Conservation (phyloP, 768 basidiomycete genomes). For the Podaxis sp. region DNA sequence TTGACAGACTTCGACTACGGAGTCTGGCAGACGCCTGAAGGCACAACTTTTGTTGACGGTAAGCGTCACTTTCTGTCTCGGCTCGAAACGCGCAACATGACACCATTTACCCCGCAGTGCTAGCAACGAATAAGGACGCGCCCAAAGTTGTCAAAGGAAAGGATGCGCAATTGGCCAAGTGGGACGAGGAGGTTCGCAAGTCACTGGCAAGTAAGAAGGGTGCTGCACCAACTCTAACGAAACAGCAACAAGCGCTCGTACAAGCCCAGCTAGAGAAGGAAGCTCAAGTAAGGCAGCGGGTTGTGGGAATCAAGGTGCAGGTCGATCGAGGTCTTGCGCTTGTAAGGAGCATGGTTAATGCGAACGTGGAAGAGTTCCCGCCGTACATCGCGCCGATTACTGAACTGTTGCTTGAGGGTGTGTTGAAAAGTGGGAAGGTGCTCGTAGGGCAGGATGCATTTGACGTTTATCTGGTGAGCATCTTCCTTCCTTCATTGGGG, state of each 20-base stretch:
- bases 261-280: constrained; percentile 84
- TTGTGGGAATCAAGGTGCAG: constrained; percentile 46
- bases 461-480: constrained; percentile 72
- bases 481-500: not conserved
- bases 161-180: constrained; percentile 83
- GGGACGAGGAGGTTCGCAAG: constrained; percentile 93
- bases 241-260: constrained; percentile 81
- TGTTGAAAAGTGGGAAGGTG: constrained; percentile 51
- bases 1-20: constrained; percentile 73
- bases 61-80: constrained; percentile 12
- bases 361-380: constrained; percentile 47
- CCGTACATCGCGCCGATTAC: constrained; percentile 55
- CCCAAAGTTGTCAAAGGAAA: constrained; percentile 68
- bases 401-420: constrained; percentile 59
- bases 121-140: constrained; percentile 56
- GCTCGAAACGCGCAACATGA: not conserved
- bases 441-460: constrained; percentile 65
- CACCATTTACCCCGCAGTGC: constrained; percentile 38
- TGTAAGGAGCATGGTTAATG: constrained; percentile 56
- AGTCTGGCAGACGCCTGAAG: constrained; percentile 84
- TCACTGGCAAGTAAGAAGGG: constrained; percentile 80
- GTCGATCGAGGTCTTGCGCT: constrained; percentile 67
- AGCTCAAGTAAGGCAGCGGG: constrained; percentile 54
- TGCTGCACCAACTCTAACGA: constrained; percentile 53
- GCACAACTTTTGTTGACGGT: constrained; percentile 81